These are phyloP conservation scores for Akanthomyces dipterigenus DNA, from an alignment of 2,329 filamentous ascomycete genomes.

Conservation along the genomic window DNA sequence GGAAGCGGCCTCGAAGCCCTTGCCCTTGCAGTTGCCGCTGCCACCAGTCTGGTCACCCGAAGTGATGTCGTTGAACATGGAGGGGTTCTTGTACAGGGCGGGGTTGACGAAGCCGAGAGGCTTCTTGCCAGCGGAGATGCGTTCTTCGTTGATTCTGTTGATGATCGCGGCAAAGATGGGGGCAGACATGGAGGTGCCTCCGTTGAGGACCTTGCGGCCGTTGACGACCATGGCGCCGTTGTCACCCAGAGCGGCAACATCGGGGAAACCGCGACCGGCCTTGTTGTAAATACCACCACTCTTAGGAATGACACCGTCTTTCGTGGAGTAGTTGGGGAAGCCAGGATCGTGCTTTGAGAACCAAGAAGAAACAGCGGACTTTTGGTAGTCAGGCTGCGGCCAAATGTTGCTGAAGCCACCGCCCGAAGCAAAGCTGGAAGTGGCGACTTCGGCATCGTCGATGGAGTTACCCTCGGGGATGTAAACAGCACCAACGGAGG, in stretches of 20 bases:
- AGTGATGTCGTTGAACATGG: constrained; percentile 7
- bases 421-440: constrained; percentile 31
- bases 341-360: constrained; percentile 29
- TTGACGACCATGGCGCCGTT: constrained; percentile 33
- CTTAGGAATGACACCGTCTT: constrained; percentile 29
- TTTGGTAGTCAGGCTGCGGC: constrained; percentile 39
- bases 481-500: constrained; percentile 44
- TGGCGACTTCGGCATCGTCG: constrained; percentile 38
- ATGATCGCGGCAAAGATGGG: constrained; percentile 16
- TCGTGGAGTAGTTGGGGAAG: constrained; percentile 27
- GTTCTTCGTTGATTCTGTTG: constrained; percentile 16
- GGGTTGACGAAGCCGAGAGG: constrained; percentile 27
- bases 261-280: constrained; percentile 32
- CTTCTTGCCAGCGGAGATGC: constrained; percentile 25
- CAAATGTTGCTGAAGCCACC: constrained; percentile 35
- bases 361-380: constrained; percentile 26
- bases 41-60: neutral
- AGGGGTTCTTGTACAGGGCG: constrained; percentile 11
- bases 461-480: constrained; percentile 33
- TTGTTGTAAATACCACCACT: constrained; percentile 30
- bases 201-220: constrained; percentile 16
- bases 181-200: constrained; percentile 13
- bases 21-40: neutral
- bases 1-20: neutral
- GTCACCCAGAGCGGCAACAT: constrained; percentile 37